Conservation (phyloP, 2,329 filamentous ascomycete species). For the Sphaerulina musiva region DNA sequence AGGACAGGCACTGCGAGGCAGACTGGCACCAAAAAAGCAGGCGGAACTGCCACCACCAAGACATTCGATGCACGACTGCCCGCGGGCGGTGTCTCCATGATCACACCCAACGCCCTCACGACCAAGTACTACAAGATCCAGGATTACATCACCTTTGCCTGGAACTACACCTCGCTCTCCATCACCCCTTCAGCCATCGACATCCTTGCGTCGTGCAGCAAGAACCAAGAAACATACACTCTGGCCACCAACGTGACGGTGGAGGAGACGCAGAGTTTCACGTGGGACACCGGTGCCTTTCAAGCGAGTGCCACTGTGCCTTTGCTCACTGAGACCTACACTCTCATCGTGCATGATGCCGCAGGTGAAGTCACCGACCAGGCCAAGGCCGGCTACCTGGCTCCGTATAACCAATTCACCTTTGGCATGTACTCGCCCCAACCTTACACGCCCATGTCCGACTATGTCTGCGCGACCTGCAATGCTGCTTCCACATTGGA, state of each 20-base stretch:
- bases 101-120: slow-evolving; percentile 50
- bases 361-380: slow-evolving; percentile 47
- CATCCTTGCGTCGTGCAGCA: slow-evolving; percentile 54
- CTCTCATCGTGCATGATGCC: slow-evolving; percentile 56
- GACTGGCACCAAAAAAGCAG: slow-evolving; percentile 15
- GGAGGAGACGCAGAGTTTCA: slow-evolving; percentile 39
- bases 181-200: slow-evolving; percentile 55
- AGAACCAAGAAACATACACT: slow-evolving; percentile 56
- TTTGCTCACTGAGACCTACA: slow-evolving; percentile 56
- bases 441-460: slow-evolving; percentile 44
- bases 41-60: slow-evolving; percentile 25
- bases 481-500: slow-evolving; percentile 49
- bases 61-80: slow-evolving; percentile 49
- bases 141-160: slow-evolving; percentile 56
- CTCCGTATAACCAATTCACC: slow-evolving; percentile 44
- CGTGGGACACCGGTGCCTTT: slow-evolving; percentile 56
- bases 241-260: slow-evolving; percentile 54
- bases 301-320: slow-evolving; percentile 45
- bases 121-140: slow-evolving; percentile 58
- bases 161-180: slow-evolving; percentile 62
- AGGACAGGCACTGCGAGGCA: slow-evolving; percentile 20
- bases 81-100: slow-evolving; percentile 56
- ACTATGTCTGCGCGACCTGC: slow-evolving; percentile 50
- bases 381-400: slow-evolving; percentile 51
- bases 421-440: slow-evolving; percentile 60